These are phyloP conservation scores for Stenogyne calaminthoides DNA, from an alignment of 305 asterid genomes.

Conservation along the genomic window DNA sequence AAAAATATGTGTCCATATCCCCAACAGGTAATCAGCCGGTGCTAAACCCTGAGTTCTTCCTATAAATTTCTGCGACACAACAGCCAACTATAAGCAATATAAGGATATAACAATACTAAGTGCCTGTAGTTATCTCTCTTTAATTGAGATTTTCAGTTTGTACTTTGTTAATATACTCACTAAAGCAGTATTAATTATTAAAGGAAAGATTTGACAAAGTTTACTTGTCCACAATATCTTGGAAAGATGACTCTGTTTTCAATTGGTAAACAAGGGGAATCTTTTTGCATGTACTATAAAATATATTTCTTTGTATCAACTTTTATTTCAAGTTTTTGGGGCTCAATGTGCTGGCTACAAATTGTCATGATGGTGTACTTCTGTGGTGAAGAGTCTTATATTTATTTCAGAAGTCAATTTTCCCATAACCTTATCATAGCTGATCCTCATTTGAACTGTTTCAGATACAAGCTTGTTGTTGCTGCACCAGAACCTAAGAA, in stretches of 20 bases:
- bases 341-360: slow-evolving; percentile 23
- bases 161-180: too few species aligned
- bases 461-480: too few species aligned
- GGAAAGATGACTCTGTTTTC: too few species aligned
- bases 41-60: slow-evolving; percentile 6
- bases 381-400: slow-evolving; percentile 12
- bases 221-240: too few species aligned
- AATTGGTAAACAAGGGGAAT: not conserved
- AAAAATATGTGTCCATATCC: not conserved
- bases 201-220: too few species aligned
- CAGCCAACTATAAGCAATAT: not conserved
- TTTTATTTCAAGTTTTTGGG: slow-evolving; percentile 5
- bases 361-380: slow-evolving; percentile 11
- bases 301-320: not conserved
- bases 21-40: not conserved
- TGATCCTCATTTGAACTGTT: too few species aligned
- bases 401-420: too few species aligned
- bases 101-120: not conserved
- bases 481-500: too few species aligned
- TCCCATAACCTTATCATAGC: too few species aligned
- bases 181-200: too few species aligned
- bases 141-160: not conserved
- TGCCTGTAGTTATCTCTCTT: not conserved
- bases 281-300: not conserved
- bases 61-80: not conserved